Conservation (phyloP, 768 basidiomycete species). For the Lactarius indigo region DNA sequence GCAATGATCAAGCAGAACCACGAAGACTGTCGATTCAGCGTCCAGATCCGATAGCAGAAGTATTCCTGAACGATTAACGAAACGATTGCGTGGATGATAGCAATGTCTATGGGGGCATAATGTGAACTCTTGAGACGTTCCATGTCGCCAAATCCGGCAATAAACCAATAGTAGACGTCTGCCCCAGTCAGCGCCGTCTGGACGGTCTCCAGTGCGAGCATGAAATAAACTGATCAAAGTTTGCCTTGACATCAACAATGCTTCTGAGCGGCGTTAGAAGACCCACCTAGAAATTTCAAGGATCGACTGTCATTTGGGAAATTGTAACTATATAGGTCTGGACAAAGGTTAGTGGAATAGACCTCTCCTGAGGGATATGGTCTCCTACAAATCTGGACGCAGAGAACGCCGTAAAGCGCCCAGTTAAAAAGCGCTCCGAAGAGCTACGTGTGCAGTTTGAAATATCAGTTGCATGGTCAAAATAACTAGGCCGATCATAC, state of each 20-base stretch:
- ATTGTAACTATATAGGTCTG: neutral
- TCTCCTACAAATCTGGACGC: slow-evolving; percentile 25
- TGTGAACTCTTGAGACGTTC: slow-evolving; percentile 23
- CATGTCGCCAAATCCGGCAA: slow-evolving; percentile 31
- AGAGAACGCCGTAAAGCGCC: neutral
- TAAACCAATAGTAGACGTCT: slow-evolving; percentile 32
- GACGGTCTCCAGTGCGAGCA: neutral
- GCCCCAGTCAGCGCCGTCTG: slow-evolving; percentile 10
- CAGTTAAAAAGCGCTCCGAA: neutral
- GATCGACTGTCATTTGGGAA: neutral
- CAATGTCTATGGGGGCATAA: slow-evolving; percentile 15
- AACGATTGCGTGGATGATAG: slow-evolving; percentile 29
- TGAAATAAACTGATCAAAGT: slow-evolving; percentile 13
- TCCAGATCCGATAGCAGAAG: slow-evolving; percentile 20
- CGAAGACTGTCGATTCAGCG: slow-evolving; percentile 15
- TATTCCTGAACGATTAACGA: slow-evolving; percentile 32
- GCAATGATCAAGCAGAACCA: neutral
- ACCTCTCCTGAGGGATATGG: too few relatives aligned
- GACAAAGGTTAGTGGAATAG: neutral
- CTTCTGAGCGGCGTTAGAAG: neutral
- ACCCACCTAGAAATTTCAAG: neutral
- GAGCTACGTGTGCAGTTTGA: neutral
- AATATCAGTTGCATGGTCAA: neutral
- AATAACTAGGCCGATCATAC: neutral
- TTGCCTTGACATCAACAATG: slow-evolving; percentile 25